Evolutionary conservation across 305 asterid species (phyloP), one percentile per base, ranked within the genome.

Genomic region (Andrographis paniculata): DNA sequence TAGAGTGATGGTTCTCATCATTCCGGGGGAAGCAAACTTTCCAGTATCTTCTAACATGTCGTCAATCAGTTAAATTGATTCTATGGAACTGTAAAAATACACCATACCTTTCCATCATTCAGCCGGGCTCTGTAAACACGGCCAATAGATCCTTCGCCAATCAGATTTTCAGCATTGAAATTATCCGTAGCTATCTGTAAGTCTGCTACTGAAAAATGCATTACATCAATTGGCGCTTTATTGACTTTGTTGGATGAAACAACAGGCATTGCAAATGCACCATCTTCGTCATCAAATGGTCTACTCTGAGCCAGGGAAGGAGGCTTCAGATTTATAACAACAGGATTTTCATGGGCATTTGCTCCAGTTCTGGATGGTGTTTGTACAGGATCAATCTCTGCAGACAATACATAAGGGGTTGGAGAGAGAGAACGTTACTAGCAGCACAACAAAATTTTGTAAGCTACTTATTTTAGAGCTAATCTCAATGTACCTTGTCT

Each of bases 161-260:
- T 58, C 43, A 76, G 81, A 67, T 76, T 82, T 41, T 79, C 94
- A 20, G 50, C 67, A 65, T 50, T 67, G 71, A 82, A 82, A 72
- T 91, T 79, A 60, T 79, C 81, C 15, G 94, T 82, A 51, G 91
- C 91, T 52, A 74, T 74, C 68, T 82, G 94, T 50, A 82, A 67
- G 55, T 82, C 94, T 21, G 91, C 94, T 45, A 82, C 69, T 10
- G 94, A 71, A 64, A 67, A 82, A 22, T 58, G 61, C 28, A 58
- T 68, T 7, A 76, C 83, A 46, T 61, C 66, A 66, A 70, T 60
- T 21, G 67, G 76, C 36, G 65, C 69, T 19, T 52, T 56, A 23
- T 58, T 62, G 6, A 50, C 55, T 58, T 72, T 79, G 69, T 74
- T 79, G 31, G 69, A 68, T 11, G 71, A 70, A 19, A 52, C 58